These are phyloP conservation scores for Carex cristatella DNA, from an alignment of 176 grass and related monocot species.

Conservation along the genomic window DNA sequence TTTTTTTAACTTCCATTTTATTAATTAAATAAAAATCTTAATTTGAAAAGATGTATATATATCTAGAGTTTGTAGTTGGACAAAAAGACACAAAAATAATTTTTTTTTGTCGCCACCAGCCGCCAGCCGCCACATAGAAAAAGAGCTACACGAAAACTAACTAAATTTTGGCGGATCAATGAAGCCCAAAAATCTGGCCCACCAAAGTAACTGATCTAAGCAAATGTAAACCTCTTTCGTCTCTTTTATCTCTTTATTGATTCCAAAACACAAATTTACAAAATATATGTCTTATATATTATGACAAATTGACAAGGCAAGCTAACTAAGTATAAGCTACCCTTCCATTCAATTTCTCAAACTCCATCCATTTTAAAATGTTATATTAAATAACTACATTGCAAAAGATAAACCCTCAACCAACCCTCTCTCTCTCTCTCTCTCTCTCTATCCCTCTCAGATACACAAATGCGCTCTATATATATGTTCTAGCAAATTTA, in stretches of 20 bases:
- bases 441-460: neutral
- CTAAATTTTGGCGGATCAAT: constrained; percentile 8
- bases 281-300: neutral
- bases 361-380: constrained; percentile 4
- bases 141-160: neutral
- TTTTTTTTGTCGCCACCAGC: neutral
- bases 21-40: no score
- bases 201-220: constrained; percentile 7
- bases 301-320: neutral
- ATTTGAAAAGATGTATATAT: no score
- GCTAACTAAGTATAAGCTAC: neutral
- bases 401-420: neutral
- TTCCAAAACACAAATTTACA: constrained; percentile 12
- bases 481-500: neutral
- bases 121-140: neutral
- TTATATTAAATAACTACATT: constrained; percentile 4
- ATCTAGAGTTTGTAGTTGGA: neutral
- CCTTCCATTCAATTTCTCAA: constrained; percentile 15
- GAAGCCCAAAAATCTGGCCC: neutral
- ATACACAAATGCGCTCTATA: neutral
- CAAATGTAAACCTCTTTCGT: constrained; percentile 12
- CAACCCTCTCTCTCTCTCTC: neutral
- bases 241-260: neutral
- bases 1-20: no score
- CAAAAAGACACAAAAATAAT: neutral